Base-by-base conservation (phyloP, 164 flowering plant genomes). In the Hamamelis virginiana region DNA sequence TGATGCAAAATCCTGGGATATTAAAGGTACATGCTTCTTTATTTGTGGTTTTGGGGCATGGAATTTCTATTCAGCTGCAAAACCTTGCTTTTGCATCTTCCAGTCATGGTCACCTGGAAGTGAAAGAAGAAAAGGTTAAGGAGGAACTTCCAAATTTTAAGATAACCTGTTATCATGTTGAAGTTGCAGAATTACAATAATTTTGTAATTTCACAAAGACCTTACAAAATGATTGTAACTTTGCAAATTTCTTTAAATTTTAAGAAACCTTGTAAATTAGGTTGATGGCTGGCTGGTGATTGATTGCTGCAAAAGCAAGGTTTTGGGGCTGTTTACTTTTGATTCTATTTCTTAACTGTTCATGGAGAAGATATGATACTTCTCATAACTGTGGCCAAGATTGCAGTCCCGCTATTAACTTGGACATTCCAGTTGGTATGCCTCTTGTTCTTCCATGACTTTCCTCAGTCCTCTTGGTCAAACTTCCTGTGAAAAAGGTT, bases 1-100 rank as follows among this genome's bases (percentile, higher is more conserved):
- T 96, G 73, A 86, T 91, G 97, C 97, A 87, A 84, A 87, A 88
- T 74, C 98, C 99, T 48, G 99, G 98, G 56, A 90, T 96, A 64
- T 74, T 84, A 62, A 96, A 92, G 99, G 98, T 94, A 87, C 43
- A 19, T 61, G 18, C 10, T 69, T 62, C 43, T 55, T 60, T n/a
- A n/a, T n/a, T n/a, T n/a, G n/a, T n/a, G n/a, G n/a, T n/a, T n/a
- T n/a, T n/a, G n/a, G n/a, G n/a, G n/a, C n/a, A n/a, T n/a, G n/a
- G n/a, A n/a, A n/a, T n/a, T n/a, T n/a, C n/a, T n/a, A n/a, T n/a
- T n/a, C n/a, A n/a, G n/a, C n/a, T n/a, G n/a, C n/a, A n/a, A n/a
- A n/a, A n/a, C n/a, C n/a, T n/a, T n/a, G n/a, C n/a, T n/a, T n/a
- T n/a, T 33, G 41, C 6, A 33, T 33, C 41, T 6, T 33, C 41